phyloP scores from a whole-genome alignment of 78 protist genomes.

The Corallochytrium limacisporum region DNA sequence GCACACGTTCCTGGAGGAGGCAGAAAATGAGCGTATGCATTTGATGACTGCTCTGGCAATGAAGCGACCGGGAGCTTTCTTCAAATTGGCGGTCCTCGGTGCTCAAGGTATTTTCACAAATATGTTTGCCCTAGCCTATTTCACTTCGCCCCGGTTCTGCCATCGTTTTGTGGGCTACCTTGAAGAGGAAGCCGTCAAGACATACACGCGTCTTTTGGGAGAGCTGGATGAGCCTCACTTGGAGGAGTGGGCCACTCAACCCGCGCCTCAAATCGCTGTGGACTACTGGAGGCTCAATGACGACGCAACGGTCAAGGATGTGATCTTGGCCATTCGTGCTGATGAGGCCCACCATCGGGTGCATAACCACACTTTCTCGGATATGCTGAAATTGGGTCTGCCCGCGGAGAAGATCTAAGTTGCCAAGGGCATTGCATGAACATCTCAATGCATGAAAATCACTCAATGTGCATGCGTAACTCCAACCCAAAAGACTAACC shows the following conservation, averaged over 20 bases:
- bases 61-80: conserved; percentile 2
- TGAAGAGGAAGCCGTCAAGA: conserved; percentile 59
- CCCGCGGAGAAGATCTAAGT: too few relatives aligned
- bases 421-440: too few relatives aligned
- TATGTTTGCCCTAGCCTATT: conserved; percentile 19
- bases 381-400: too few relatives aligned
- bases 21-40: conserved; percentile 86
- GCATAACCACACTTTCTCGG: conserved; percentile 72
- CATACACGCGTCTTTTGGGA: conserved; percentile 28
- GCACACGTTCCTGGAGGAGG: conserved; percentile 38
- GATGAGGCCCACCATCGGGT: conserved; percentile 66
- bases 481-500: too few relatives aligned
- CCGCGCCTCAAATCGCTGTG: conserved; percentile 60
- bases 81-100: conserved; percentile 5
- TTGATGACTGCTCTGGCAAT: conserved; percentile 37
- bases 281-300: conserved; percentile 51
- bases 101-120: conserved; percentile 40
- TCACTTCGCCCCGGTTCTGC: conserved; percentile 27
- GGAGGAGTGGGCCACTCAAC: background rate
- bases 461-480: too few relatives aligned
- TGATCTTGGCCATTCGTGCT: conserved; percentile 46
- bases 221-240: conserved; percentile 24
- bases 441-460: too few relatives aligned
- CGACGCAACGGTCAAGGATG: conserved; percentile 54
- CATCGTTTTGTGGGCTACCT: conserved; percentile 78